These are phyloP conservation scores for Penicillium coprophilum DNA, from an alignment of 495 filamentous ascomycete species.

Conservation along the genomic window DNA sequence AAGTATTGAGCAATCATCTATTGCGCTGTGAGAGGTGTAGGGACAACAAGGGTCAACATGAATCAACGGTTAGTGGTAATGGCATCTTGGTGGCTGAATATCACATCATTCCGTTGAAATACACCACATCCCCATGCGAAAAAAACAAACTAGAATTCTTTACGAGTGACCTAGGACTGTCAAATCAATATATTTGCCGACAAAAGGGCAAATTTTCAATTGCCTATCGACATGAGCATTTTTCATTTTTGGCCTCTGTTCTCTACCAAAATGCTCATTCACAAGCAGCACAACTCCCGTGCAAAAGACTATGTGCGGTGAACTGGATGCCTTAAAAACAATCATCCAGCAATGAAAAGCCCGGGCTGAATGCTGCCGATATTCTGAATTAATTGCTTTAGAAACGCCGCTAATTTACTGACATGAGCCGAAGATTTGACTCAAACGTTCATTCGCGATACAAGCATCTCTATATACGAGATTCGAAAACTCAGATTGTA, in stretches of 20 bases:
- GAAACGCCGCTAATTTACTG: no score
- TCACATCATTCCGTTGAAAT: constrained; percentile 12
- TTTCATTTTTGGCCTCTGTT: background rate
- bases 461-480: no score
- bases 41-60: background rate
- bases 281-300: background rate
- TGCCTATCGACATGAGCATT: background rate
- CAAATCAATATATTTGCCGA: background rate
- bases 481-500: no score
- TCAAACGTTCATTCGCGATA: no score
- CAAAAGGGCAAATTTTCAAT: background rate
- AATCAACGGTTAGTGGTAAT: background rate
- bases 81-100: constrained; percentile 7
- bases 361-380: no score
- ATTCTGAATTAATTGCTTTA: no score
- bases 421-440: no score
- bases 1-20: constrained; percentile 1
- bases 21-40: background rate
- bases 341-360: no score
- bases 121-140: background rate
- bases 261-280: background rate
- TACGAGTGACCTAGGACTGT: background rate
- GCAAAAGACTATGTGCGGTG: no score
- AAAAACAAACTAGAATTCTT: background rate
- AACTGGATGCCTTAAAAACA: no score